Evolutionary conservation across 495 filamentous ascomycete genomes (phyloP), one percentile per base, ranked within the genome.

Genomic region (Aspergillus nanangensis): DNA sequence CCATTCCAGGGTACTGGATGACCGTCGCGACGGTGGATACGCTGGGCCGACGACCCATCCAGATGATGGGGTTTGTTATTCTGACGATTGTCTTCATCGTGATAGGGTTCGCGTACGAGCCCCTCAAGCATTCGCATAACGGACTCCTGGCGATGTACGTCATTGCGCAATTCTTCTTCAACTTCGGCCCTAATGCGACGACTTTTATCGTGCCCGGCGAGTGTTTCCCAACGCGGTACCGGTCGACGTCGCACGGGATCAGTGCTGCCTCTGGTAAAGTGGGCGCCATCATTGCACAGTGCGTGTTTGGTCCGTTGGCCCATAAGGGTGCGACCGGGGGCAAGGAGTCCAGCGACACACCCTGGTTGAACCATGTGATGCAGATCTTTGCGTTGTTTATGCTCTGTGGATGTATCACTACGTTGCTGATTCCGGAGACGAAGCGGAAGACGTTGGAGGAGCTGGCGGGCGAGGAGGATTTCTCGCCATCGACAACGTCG

Each of bases 171-270:
- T 87, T 88, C 70, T 91, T 88, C 71, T 92, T 92, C 77, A 91
- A 92, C 69, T 90, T 79, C 47, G 71, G 89, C 1, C 90, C 90
- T 41, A 95, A 95, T 65, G 75, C 87, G 1, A 95, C 87, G 17
- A 95, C 89, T 24, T 95, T 95, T 71, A 85, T 95, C 55, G 83
- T 95, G 1, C 90, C 90, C 8, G 90, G 88, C 17, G 90, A 96
- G 61, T 85, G 81, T 55, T 96, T 93, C 71, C 90, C 90, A 0
- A 95, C 90, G 4, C 82, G 89, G 34, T 93, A 92, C 59, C 78
- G 90, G 3, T 86, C 83, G 8, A 88, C 87, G 23, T 86, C 85
- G 3, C 89, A 95, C 65, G 90, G 90, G 38, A 76, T 96, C 60
- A 88, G 83, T 4, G 90, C 89, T 10, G 89, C 84, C 0, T 72